Base-by-base conservation (phyloP, 2,329 filamentous ascomycete species). In the Aspergillus pseudoglaucus region DNA sequence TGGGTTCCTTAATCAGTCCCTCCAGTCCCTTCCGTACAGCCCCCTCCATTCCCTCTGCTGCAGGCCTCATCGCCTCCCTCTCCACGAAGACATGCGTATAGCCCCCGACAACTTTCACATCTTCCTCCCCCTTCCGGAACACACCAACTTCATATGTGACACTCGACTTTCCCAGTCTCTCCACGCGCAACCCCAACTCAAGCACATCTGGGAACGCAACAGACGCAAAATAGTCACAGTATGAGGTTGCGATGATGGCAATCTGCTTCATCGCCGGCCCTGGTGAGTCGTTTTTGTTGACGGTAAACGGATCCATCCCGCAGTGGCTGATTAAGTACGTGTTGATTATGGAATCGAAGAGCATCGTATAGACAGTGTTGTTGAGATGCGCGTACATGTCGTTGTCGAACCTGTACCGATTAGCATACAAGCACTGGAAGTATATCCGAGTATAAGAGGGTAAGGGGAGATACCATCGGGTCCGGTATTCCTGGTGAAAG, bases 381-480 rank as follows among this genome's bases (percentile, higher is more conserved):
- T 95, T 95, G 76, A 95, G 82, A 65, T 97, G 91, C 51, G 88
- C 79, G 68, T 93, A 95, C 87, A 94, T 93, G 72, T 95, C 90
- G 64, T 95, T 95, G 69, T 95, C 90, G 66, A 82, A 84, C 88
- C 88, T 90, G 52, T 14, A 22, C 14, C 4, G 2, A 33, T 15
- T 45, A 22, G 27, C 5, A 20, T 23, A 17, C n/a, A 42, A 14
- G 18, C 39, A 17, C n/a, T 17, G 41, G 6, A 40, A 12, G 12
- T 30, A 40, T 42, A 37, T 17, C n/a, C 44, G 15, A 15, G 15
- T 22, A 5, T 22, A 22, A 5, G 6, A 22, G 22, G 22, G 22
- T 33, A 35, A 37, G 22, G 57, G 40, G 56, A 46, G 53, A 49
- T 57, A 90, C 90, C 90, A 95, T 81, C 90, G 73, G 51, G 90